phyloP scores from a whole-genome alignment of 1,284 basidiomycete genomes.

The Leccinum variabile region DNA sequence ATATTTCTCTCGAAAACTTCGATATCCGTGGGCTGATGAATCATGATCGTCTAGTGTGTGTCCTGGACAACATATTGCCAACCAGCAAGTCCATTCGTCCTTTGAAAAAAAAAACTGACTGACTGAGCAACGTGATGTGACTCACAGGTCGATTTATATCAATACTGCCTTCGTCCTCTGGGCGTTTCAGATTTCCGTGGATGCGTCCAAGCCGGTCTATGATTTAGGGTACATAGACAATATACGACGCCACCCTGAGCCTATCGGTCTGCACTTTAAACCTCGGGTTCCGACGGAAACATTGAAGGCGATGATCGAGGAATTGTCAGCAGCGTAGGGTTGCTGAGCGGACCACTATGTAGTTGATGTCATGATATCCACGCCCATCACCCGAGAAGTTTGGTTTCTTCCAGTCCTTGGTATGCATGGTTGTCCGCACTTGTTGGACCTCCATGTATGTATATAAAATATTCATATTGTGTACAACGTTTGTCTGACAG shows the following conservation, averaged over 20 bases:
- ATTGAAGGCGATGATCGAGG: neutral
- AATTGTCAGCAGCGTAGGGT: neutral
- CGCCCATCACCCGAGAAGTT: too few relatives aligned
- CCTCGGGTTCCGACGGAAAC: neutral
- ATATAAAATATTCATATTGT: too few relatives aligned
- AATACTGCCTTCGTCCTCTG: conserved; percentile 13
- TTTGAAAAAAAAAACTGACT: too few relatives aligned
- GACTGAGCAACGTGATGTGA: neutral
- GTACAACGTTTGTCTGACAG: too few relatives aligned
- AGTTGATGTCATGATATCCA: too few relatives aligned
- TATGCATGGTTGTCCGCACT: too few relatives aligned
- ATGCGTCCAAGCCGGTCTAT: conserved; percentile 12
- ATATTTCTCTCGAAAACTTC: too few relatives aligned
- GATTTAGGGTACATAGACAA: conserved; percentile 8
- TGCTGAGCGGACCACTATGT: too few relatives aligned
- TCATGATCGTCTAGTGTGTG: conserved; percentile 5
- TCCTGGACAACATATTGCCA: neutral
- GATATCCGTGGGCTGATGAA: too few relatives aligned
- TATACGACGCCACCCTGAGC: too few relatives aligned
- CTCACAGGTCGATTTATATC: conserved; percentile 16
- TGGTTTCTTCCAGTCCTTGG: too few relatives aligned
- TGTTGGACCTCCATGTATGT: too few relatives aligned
- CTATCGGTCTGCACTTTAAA: neutral
- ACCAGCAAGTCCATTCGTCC: neutral
- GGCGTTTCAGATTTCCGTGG: conserved; percentile 13